Evolutionary conservation across 2,329 filamentous ascomycete genomes (phyloP), one percentile per base, ranked within the genome.

Genomic region (Trichoderma sp.): DNA sequence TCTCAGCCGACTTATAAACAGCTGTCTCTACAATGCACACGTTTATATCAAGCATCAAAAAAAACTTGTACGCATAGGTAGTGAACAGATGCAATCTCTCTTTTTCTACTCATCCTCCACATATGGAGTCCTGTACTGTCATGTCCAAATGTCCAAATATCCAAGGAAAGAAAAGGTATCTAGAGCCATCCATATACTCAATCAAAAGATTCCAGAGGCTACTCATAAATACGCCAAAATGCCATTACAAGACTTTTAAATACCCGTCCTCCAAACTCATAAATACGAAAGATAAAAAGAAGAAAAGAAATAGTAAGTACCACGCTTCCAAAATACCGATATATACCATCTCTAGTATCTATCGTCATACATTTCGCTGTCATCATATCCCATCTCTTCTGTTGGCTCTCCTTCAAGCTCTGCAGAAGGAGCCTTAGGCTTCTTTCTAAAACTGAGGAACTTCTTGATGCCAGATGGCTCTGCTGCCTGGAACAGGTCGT

Each of bases 391-490:
- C 68, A 73, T 67, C 23, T 77, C 77, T 6, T 78, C 74, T 3
- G 57, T 43, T 23, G 77, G 74, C 23, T 77, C 76, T 4, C 68
- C 50, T 13, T 73, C 71, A 23, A 50, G 65, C 66, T 71, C 32
- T 30, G 64, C 71, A 13, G 13, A 17, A 12, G 67, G 28, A 4
- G 65, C 64, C 72, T 75, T 76, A 0, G 76, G 70, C 74, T 82
- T 83, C 76, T 80, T 83, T 73, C 80, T 80, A 72, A 86, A 78
- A 74, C 84, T 86, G 26, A 87, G 74, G 47, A 86, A 76, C 72
- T 83, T 81, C 79, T 84, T 85, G 69, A 87, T 81, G 0, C 81
- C 81, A 30, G 77, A 80, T 11, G 80, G 77, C 30, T 80, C 78
- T 36, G 76, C 75, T 28, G 71, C 73, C 12, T 72, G 73, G 61